Percentiles rank a stretch among this genome's conserved stretches.
Evolutionary conservation across 2,329 filamentous ascomycete species (phyloP).

Genomic region (Beauveria pseudobassiana): DNA sequence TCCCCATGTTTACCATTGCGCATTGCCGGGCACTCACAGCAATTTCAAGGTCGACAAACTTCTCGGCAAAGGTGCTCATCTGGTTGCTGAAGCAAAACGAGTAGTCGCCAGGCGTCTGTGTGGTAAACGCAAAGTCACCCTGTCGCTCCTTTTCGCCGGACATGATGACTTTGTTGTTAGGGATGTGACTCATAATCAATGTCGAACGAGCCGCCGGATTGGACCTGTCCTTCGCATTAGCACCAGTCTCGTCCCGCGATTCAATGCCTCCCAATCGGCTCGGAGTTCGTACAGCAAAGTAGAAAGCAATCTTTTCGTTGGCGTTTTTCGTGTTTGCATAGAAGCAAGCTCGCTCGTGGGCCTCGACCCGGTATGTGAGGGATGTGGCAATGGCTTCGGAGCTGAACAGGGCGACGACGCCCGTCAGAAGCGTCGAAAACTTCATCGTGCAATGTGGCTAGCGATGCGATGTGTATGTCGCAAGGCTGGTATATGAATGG

Average conservation of each 20-base stretch:
- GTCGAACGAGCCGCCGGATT: conserved; percentile 97
- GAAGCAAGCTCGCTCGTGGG: conserved; percentile 96
- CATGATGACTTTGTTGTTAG: conserved; percentile 71
- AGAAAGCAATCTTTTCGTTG: conserved; percentile 90
- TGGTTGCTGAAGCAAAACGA: conserved; percentile 98
- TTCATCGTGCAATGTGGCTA: conserved; percentile 47
- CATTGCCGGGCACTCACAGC: conserved; percentile 49
- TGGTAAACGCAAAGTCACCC: conserved; percentile 96
- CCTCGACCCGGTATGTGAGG: conserved; percentile 82
- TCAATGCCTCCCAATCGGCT: no score
- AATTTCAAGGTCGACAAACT: conserved; percentile 97
- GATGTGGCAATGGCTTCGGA: conserved; percentile 71
- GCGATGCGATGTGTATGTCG: not conserved
- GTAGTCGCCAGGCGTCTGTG: conserved; percentile 81
- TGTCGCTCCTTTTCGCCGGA: conserved; percentile 87
- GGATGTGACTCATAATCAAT: conserved; percentile 86
- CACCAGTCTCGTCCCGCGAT: not conserved
- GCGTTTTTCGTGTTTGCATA: conserved; percentile 70
- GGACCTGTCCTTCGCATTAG: conserved; percentile 53
- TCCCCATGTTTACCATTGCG: not conserved
- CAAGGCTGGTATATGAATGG: not conserved
- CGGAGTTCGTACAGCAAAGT: conserved; percentile 76
- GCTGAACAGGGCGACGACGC: conserved; percentile 65
- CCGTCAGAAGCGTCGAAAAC: conserved; percentile 51
- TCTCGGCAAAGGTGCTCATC: conserved; percentile 96